Base-by-base conservation (phyloP, 179 eudicot species). In the Sideroxylon spinosum region DNA sequence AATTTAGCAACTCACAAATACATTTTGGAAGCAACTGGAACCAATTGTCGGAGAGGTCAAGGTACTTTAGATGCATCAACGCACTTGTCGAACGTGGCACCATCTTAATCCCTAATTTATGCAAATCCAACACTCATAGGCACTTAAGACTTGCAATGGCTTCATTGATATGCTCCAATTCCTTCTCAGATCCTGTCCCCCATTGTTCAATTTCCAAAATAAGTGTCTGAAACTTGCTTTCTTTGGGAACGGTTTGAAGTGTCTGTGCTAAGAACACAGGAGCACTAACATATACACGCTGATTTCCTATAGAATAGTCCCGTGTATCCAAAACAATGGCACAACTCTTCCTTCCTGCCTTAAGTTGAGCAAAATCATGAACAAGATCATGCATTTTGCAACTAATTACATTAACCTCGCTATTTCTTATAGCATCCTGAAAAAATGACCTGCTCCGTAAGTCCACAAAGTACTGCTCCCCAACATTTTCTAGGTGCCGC, bases 301-400 rank as follows among this genome's bases (percentile, higher is more conserved):
- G 55, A 5, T 9, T 50, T 50, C 55, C 2, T 6, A 12, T 12
- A 50, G 1, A 37, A 37, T 37, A 1, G 44, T 37, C 44, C 44
- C 44, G 5, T 37, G 44, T 37, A 64, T 64, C 68, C 32, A 25
- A 25, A 25, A 11, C 3, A 12, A 12, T 10, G 13, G 19, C 14
- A 19, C 4, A 14, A 9, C 70, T 3, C 20, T 82, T 76, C 52
- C 61, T 25, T 7, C 75, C 71, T 22, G 76, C 65, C 1, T 73
- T 75, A 0, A 14, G 7, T 37, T 26, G 37, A 28, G 84, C 78
- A 68, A 82, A 22, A 19, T 79, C 80, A 52, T 75, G 82, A 49
- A 75, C 37, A 13, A 79, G 63, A 65, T 79, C 80, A 63, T 82
- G 82, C 25, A 82, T 73, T 44, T 61, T 78, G 53, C 65, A 74